Conservation (phyloP, 345 rosid genomes). For the Combretum micranthum region DNA sequence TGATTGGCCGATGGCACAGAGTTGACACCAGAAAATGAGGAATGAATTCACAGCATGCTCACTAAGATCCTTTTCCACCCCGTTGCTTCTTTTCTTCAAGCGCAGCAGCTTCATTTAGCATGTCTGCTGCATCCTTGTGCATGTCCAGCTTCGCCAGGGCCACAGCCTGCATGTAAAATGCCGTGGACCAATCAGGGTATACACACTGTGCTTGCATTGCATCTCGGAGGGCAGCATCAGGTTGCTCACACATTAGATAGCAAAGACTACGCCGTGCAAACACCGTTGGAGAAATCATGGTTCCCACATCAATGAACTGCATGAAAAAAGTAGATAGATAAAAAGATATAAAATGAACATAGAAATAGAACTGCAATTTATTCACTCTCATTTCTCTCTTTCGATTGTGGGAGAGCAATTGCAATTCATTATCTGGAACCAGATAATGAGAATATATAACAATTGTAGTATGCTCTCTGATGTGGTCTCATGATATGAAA, state of each 20-base stretch:
- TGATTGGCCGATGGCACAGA: no score
- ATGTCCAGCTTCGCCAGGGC: constrained; percentile 81
- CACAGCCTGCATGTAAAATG: constrained; percentile 82
- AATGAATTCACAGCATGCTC: not conserved
- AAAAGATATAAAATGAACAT: not conserved
- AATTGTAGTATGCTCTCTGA: no score
- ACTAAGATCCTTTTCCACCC: constrained; percentile 30
- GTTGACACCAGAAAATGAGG: no score
- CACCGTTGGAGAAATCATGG: constrained; percentile 83
- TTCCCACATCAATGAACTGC: constrained; percentile 83
- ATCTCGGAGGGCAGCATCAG: constrained; percentile 85
- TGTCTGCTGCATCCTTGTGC: constrained; percentile 75
- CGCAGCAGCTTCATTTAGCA: constrained; percentile 71
- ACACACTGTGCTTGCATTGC: constrained; percentile 95
- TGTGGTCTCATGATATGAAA: no score
- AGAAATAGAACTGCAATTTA: no score
- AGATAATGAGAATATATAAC: no score
- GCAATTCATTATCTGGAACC: no score
- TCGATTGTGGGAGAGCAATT: no score
- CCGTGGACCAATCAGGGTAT: constrained; percentile 82
- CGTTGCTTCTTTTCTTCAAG: constrained; percentile 62
- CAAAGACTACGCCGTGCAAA: constrained; percentile 76
- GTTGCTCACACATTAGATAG: constrained; percentile 63
- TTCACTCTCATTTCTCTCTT: no score
- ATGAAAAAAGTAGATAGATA: not conserved